phyloP scores from a whole-genome alignment of 2,329 filamentous ascomycete species.

The Graphiopsis chlorocephala region DNA sequence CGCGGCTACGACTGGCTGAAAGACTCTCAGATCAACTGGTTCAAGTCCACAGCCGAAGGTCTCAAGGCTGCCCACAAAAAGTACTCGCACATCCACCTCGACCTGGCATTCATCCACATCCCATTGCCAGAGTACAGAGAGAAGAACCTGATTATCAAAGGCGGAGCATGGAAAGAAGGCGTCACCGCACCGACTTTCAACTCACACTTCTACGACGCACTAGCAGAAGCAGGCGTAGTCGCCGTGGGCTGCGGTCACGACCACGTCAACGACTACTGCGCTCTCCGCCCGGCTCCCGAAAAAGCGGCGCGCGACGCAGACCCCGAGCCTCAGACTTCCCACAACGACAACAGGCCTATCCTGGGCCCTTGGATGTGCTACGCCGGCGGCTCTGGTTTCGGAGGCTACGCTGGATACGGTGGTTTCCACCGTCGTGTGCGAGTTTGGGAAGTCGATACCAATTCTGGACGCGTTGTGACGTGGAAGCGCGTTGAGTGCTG shows the following conservation, averaged over 20 bases:
- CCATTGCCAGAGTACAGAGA: slow-evolving; percentile 84
- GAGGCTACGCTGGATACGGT: slow-evolving; percentile 89
- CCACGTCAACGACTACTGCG: slow-evolving; percentile 96
- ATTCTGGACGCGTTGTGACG: slow-evolving; percentile 80
- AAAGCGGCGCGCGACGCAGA: slow-evolving; percentile 1
- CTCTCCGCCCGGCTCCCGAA: slow-evolving; percentile 49
- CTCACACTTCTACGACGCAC: slow-evolving; percentile 84
- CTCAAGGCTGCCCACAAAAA: slow-evolving; percentile 67
- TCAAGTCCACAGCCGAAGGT: slow-evolving; percentile 70
- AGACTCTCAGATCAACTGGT: slow-evolving; percentile 91
- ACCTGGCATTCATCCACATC: slow-evolving; percentile 96
- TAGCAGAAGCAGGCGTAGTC: slow-evolving; percentile 80
- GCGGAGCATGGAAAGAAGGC: slow-evolving; percentile 75
- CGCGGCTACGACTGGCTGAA: slow-evolving; percentile 98
- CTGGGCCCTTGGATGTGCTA: slow-evolving; percentile 90
- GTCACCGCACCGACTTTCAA: slow-evolving; percentile 89
- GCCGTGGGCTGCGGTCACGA: slow-evolving; percentile 93
- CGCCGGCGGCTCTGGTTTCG: slow-evolving; percentile 85
- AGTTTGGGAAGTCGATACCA: slow-evolving; percentile 91
- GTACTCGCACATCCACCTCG: slow-evolving; percentile 90
- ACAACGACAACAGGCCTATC: slow-evolving; percentile 18
- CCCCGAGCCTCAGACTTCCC: slow-evolving; percentile 21
- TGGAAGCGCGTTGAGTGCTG: slow-evolving; percentile 82
- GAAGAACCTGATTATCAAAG: slow-evolving; percentile 49
- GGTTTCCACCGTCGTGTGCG: slow-evolving; percentile 80